Evolutionary conservation across 2,329 filamentous ascomycete genomes (phyloP).

Genomic region (Zymoseptoria pseudotritici): DNA sequence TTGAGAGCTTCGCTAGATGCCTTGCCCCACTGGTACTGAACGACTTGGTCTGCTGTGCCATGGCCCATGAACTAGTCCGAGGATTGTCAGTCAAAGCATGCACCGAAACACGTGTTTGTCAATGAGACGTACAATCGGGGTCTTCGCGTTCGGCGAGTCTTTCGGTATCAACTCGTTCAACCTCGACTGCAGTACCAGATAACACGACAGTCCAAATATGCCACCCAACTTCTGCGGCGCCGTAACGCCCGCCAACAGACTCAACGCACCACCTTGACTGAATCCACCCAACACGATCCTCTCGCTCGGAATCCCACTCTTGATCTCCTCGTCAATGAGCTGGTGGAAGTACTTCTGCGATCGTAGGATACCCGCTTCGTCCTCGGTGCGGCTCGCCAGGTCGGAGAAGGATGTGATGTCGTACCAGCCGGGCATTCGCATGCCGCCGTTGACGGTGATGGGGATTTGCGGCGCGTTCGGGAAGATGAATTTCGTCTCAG

Average conservation of each 20-base stretch:
- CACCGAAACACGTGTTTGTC: background rate
- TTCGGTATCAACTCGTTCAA: conserved; percentile 51
- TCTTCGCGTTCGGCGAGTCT: conserved; percentile 47
- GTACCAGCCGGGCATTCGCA: conserved; percentile 73
- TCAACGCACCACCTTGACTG: conserved; percentile 81
- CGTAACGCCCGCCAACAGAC: conserved; percentile 72
- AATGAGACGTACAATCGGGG: conserved; percentile 51
- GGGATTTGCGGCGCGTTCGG: conserved; percentile 66
- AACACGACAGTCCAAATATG: conserved; percentile 77
- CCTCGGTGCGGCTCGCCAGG: conserved; percentile 45
- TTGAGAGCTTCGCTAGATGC: conserved; percentile 60
- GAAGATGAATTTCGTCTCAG: conserved; percentile 88
- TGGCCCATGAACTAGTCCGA: conserved; percentile 65
- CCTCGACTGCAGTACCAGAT: conserved; percentile 64
- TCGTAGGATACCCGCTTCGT: conserved; percentile 65
- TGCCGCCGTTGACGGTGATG: conserved; percentile 55
- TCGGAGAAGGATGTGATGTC: conserved; percentile 55
- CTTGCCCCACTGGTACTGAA: conserved; percentile 61
- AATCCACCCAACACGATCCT: conserved; percentile 83
- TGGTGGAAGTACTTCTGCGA: conserved; percentile 69
- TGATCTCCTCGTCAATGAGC: conserved; percentile 73
- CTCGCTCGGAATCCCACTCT: conserved; percentile 69
- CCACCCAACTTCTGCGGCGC: conserved; percentile 69
- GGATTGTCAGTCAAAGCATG: background rate
- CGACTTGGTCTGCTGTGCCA: conserved; percentile 68